These are phyloP conservation scores for Coemansia pectinata DNA, from an alignment of 192 early-diverging fungal genomes.

Conservation along the genomic window DNA sequence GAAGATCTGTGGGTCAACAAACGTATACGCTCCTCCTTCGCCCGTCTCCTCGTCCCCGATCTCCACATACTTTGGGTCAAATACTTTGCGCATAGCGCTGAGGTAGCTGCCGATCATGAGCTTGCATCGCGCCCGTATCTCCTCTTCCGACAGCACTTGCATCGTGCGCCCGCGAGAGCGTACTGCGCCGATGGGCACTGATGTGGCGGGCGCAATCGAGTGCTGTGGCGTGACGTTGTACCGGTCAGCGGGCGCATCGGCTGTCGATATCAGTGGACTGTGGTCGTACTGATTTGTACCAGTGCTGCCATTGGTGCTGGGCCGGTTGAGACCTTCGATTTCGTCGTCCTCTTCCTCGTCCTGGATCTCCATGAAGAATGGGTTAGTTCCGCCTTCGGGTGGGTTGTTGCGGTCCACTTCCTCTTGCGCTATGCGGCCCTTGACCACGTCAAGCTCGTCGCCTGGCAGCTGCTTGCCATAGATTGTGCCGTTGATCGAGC, in stretches of 20 bases:
- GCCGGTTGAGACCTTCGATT: constrained; percentile 9
- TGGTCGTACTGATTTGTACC: constrained; percentile 50
- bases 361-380: constrained; percentile 45
- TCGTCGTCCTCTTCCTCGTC: constrained; percentile 33
- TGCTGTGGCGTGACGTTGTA: not conserved
- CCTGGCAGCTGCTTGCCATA: constrained; percentile 65
- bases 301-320: constrained; percentile 28
- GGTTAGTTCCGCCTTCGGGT: constrained; percentile 44
- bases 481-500: constrained; percentile 82
- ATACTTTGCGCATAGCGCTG: constrained; percentile 61
- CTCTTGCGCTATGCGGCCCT: constrained; percentile 33
- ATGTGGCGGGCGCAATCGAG: constrained; percentile 4
- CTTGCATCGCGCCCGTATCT: constrained; percentile 28
- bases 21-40: constrained; percentile 62
- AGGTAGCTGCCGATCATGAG: constrained; percentile 61
- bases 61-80: constrained; percentile 67
- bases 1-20: constrained; percentile 82
- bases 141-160: constrained; percentile 30
- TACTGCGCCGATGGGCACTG: constrained; percentile 18
- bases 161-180: constrained; percentile 40
- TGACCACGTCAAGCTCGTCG: constrained; percentile 29
- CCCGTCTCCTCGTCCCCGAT: constrained; percentile 58
- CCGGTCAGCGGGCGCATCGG: constrained; percentile 22
- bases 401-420: constrained; percentile 60
- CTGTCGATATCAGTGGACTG: constrained; percentile 45